These are phyloP conservation scores for Botrytis pseudocinerea DNA, from an alignment of 2,329 filamentous ascomycete genomes.

Conservation along the genomic window DNA sequence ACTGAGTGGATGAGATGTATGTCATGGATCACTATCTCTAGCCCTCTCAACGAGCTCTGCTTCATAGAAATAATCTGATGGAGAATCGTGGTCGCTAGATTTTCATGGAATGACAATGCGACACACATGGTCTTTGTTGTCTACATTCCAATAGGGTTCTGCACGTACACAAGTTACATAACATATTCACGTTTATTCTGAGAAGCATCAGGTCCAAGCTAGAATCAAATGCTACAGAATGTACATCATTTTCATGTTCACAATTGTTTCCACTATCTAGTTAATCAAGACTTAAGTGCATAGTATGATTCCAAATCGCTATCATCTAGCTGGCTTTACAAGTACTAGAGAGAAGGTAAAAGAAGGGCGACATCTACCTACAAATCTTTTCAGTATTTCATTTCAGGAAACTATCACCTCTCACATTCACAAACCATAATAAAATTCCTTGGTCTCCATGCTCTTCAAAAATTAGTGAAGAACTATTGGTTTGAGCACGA, in stretches of 20 bases:
- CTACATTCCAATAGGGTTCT: not conserved
- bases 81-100: not conserved
- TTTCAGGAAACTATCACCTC: too few species aligned
- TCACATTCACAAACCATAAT: not conserved
- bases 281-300: not conserved
- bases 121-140: not conserved
- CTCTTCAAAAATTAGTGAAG: not conserved
- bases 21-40: rapidly evolving
- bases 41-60: not conserved
- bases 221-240: not conserved
- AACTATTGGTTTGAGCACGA: too few species aligned
- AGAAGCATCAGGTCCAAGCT: not conserved
- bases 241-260: not conserved
- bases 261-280: not conserved
- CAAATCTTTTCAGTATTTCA: too few species aligned
- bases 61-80: not conserved
- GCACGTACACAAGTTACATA: not conserved
- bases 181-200: not conserved
- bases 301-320: not conserved
- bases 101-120: not conserved
- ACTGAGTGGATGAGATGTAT: not conserved
- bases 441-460: not conserved
- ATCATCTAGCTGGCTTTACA: not conserved
- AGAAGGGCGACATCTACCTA: too few species aligned
- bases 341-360: too few species aligned